phyloP scores from a whole-genome alignment of 257 asterid genomes.

The Salvia splendens region DNA sequence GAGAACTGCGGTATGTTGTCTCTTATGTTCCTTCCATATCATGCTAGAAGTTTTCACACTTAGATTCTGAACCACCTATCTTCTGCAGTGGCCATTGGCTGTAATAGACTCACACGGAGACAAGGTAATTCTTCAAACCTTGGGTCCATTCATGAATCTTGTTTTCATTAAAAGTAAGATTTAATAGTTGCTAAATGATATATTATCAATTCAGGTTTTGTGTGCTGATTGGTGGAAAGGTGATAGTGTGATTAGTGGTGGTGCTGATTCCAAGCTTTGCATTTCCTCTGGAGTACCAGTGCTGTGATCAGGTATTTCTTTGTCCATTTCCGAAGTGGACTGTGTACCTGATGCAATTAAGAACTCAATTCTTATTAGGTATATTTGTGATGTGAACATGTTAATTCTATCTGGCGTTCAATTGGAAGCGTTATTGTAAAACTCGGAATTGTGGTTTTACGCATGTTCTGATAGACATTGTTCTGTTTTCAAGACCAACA shows the following conservation, averaged over 20 bases:
- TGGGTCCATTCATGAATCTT: not conserved
- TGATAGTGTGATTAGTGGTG: conserved; percentile 79
- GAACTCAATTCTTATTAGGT: not conserved
- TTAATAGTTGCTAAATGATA: conserved; percentile 16
- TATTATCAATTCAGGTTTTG: conserved; percentile 58
- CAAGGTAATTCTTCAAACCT: conserved; percentile 59
- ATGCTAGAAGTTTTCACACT: conserved; percentile 15
- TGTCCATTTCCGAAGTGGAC: conserved; percentile 8
- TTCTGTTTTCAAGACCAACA: not conserved
- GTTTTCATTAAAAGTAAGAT: not conserved
- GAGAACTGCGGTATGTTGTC: conserved; percentile 76
- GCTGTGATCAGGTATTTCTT: conserved; percentile 46
- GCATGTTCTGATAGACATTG: not conserved
- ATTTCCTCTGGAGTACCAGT: conserved; percentile 72
- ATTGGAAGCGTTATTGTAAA: not conserved
- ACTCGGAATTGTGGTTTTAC: not conserved
- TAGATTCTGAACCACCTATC: conserved; percentile 28
- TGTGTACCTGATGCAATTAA: not conserved
- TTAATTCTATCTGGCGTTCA: not conserved
- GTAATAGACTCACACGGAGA: conserved; percentile 76
- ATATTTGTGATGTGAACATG: not conserved
- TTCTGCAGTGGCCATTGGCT: conserved; percentile 86
- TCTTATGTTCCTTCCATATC: conserved; percentile 15
- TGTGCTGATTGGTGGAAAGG: conserved; percentile 95
- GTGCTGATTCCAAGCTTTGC: conserved; percentile 84